A percentile compares a stretch with the other conserved stretches of the same genome.
Evolutionary conservation across 139 green algal species (phyloP).

Genomic region (Ulvella scutata): DNA sequence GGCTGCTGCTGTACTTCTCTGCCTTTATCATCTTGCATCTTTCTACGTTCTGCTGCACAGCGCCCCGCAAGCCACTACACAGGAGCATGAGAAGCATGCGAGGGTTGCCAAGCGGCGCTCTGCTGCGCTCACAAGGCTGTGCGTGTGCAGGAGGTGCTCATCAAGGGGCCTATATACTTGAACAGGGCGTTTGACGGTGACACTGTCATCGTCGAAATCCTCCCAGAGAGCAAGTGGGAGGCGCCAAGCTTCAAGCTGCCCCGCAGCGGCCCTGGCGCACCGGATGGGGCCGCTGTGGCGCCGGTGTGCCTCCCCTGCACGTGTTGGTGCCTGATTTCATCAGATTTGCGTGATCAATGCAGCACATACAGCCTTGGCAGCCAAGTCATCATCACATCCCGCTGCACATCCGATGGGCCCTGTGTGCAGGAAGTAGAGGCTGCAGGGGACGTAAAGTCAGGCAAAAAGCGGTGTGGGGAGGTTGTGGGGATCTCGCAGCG

Average conservation of each 20-base stretch:
- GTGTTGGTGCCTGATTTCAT: no score
- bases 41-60: no score
- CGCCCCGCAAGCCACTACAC: background rate
- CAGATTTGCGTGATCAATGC: no score
- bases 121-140: background rate
- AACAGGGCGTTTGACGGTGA: conserved; percentile 71
- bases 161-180: conserved; percentile 48
- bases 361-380: no score
- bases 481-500: conserved; percentile 68
- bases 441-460: no score
- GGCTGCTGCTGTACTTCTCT: background rate
- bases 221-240: conserved; percentile 63
- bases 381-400: no score
- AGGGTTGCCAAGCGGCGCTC: background rate
- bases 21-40: no score
- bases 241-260: conserved; percentile 19
- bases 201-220: conserved; percentile 29
- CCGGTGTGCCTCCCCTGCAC: conserved; percentile 9
- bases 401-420: no score
- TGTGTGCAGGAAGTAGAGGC: no score
- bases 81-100: background rate
- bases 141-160: conserved; percentile 50
- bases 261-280: conserved; percentile 2
- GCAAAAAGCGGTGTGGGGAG: conserved; percentile 30
- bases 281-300: conserved; percentile 4